Conservation (phyloP, 2,329 filamentous ascomycete genomes). For the Neoscytalidium dimidiatum region DNA sequence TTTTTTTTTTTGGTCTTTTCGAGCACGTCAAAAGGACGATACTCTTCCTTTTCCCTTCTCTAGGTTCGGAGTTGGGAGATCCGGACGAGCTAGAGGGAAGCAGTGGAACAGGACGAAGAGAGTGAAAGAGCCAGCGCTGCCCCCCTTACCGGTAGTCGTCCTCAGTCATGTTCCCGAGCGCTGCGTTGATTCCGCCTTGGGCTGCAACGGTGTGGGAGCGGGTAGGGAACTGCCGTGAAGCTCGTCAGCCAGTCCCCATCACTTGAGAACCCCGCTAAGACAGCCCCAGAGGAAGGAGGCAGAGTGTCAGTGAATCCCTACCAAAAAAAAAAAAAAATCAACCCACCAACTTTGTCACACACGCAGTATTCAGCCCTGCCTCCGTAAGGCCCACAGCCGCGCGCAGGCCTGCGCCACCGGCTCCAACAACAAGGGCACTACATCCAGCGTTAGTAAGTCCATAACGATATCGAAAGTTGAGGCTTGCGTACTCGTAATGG, state of each 20-base stretch:
- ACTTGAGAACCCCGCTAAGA: too few relatives aligned
- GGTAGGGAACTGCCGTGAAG: slow-evolving; percentile 52
- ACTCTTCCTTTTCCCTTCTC: too few relatives aligned
- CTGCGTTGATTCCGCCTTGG: slow-evolving; percentile 65
- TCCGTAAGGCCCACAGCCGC: slow-evolving; percentile 66
- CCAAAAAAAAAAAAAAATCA: not conserved
- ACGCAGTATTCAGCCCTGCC: slow-evolving; percentile 65
- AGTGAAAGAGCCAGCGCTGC: too few relatives aligned
- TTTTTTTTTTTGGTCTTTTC: too few relatives aligned
- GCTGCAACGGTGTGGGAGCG: slow-evolving; percentile 67
- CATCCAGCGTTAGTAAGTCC: not conserved
- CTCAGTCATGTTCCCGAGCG: slow-evolving; percentile 57
- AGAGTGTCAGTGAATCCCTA: too few relatives aligned
- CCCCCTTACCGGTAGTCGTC: slow-evolving; percentile 55
- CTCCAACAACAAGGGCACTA: slow-evolving; percentile 49
- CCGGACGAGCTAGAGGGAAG: too few relatives aligned
- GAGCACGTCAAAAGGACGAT: too few relatives aligned
- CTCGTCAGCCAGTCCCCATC: not conserved
- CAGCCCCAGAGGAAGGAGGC: too few relatives aligned
- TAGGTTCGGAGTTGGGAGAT: too few relatives aligned
- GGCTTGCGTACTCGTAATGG: slow-evolving; percentile 34
- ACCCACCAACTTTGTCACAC: slow-evolving; percentile 58
- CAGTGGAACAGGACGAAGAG: too few relatives aligned
- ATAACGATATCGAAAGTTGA: too few relatives aligned
- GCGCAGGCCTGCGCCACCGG: slow-evolving; percentile 64